Evolutionary conservation across 1,284 basidiomycete genomes (phyloP).

Genomic region (Puccinia polysora): DNA sequence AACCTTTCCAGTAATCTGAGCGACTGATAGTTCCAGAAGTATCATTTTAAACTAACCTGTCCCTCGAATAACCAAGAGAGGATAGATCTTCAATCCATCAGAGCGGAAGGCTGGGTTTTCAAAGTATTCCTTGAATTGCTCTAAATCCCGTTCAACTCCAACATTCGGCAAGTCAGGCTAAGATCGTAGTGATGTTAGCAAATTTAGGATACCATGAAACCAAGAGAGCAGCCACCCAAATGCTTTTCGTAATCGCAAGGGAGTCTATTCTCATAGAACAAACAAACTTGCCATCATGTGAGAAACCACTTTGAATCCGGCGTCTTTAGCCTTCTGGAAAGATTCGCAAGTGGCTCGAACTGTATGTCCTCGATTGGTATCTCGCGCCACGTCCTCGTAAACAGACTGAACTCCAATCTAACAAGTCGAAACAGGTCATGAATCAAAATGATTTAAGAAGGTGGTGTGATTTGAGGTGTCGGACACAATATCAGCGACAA

Average conservation of each 20-base stretch:
- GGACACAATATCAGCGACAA: too few species aligned
- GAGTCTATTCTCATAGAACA: background rate
- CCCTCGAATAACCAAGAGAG: slow-evolving; percentile 94
- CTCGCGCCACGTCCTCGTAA: slow-evolving; percentile 96
- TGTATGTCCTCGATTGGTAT: slow-evolving; percentile 92
- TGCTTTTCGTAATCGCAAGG: background rate
- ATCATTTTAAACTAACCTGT: slow-evolving; percentile 68
- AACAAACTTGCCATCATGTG: slow-evolving; percentile 73
- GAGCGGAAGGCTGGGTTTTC: slow-evolving; percentile 97
- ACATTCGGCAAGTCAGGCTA: slow-evolving; percentile 77
- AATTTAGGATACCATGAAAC: too few species aligned
- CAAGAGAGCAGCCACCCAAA: too few species aligned
- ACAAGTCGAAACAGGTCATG: background rate
- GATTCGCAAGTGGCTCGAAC: slow-evolving; percentile 95
- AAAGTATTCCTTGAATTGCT: slow-evolving; percentile 97
- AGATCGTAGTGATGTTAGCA: too few species aligned
- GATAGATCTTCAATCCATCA: slow-evolving; percentile 97
- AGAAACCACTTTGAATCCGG: slow-evolving; percentile 97
- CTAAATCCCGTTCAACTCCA: slow-evolving; percentile 91
- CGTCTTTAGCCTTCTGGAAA: slow-evolving; percentile 97
- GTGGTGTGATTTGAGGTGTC: too few species aligned
- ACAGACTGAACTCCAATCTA: slow-evolving; percentile 94
- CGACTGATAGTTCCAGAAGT: background rate
- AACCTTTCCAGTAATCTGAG: background rate
- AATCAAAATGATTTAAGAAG: too few species aligned